These are phyloP conservation scores for Dioscorea dumetorum DNA, from an alignment of 106 monocot genomes.

Conservation along the genomic window DNA sequence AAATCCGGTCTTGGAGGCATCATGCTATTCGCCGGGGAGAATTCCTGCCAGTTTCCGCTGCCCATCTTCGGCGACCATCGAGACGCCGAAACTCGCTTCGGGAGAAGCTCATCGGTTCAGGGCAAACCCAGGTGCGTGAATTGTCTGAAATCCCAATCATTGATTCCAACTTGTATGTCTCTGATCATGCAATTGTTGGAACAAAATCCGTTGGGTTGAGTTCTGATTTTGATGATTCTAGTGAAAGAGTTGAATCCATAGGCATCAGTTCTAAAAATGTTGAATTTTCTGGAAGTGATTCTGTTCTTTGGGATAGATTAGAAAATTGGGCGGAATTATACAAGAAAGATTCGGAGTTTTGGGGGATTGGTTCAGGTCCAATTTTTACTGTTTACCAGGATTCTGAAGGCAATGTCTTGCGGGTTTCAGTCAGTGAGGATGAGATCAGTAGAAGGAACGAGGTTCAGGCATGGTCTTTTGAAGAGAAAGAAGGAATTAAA, in stretches of 20 bases:
- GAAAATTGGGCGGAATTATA: slow-evolving; percentile 51
- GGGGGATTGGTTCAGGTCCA: slow-evolving; percentile 49
- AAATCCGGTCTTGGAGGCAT: slow-evolving; percentile 12
- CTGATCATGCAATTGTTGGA: not conserved
- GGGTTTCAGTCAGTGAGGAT: slow-evolving; percentile 39
- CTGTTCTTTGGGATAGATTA: slow-evolving; percentile 41
- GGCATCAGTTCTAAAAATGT: not conserved
- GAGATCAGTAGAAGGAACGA: slow-evolving; percentile 41
- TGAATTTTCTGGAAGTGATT: slow-evolving; percentile 5
- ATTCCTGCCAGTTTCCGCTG: not conserved
- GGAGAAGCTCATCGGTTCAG: slow-evolving; percentile 34
- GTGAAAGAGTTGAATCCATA: not conserved
- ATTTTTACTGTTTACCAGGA: slow-evolving; percentile 47
- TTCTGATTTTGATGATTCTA: slow-evolving; percentile 7
- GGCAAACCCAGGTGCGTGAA: slow-evolving; percentile 24
- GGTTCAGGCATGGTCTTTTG: slow-evolving; percentile 13
- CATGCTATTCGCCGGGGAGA: not conserved
- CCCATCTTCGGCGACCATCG: slow-evolving; percentile 9
- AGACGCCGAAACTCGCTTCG: slow-evolving; percentile 46
- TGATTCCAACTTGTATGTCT: not conserved
- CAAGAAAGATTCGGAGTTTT: slow-evolving; percentile 55
- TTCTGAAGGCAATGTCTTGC: slow-evolving; percentile 29
- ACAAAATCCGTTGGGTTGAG: not conserved
- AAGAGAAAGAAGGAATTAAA: not conserved
- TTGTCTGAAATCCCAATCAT: not conserved